Percentiles rank a stretch among this genome's conserved stretches.
These are phyloP conservation scores for Aspergillus unguis DNA, from an alignment of 2,329 filamentous ascomycete species.

Conservation along the genomic window DNA sequence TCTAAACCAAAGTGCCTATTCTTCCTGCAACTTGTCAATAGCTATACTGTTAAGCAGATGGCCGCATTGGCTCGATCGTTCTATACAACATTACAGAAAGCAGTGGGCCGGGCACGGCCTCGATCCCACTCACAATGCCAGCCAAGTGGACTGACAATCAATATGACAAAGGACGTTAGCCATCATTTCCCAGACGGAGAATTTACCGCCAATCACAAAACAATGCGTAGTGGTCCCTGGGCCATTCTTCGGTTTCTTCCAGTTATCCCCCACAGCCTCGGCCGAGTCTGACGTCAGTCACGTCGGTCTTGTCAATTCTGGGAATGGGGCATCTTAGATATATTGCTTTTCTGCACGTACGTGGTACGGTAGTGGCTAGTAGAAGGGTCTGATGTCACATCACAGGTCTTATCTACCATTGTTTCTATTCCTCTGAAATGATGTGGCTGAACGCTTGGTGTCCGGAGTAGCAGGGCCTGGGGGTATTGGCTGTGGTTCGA, in stretches of 20 bases:
- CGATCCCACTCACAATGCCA: background rate
- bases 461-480: background rate
- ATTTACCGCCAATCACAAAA: background rate
- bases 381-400: background rate
- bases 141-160: background rate
- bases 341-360: no score
- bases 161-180: background rate
- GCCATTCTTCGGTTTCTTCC: background rate
- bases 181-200: background rate
- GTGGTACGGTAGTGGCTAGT: no score
- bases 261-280: background rate
- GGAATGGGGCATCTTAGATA: background rate
- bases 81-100: no score
- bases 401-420: background rate
- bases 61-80: no score
- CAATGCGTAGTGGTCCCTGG: background rate
- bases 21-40: no score
- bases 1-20: no score
- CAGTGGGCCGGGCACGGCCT: no score
- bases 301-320: background rate
- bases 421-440: background rate
- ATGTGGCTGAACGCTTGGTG: background rate
- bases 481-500: background rate
- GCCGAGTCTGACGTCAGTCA: constrained; percentile 4
- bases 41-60: no score